A percentile compares a stretch with the other conserved stretches of the same genome.
Conservation (phyloP, 441 rosid species). For the Breynia disticha region DNA sequence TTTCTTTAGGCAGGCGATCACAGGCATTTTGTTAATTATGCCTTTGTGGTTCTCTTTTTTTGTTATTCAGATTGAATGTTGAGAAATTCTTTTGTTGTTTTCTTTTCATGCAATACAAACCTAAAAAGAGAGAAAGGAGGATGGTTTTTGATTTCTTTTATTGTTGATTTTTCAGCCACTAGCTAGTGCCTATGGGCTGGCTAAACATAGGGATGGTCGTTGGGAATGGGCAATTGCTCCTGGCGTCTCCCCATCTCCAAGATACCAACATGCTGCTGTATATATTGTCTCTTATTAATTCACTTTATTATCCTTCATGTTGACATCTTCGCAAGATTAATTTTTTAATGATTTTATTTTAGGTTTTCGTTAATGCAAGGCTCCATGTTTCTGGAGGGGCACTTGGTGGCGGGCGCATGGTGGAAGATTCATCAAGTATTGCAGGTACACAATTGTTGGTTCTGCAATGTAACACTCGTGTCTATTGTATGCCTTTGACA, state of each 20-base stretch:
- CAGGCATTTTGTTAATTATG: no score
- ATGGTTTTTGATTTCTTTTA: neutral
- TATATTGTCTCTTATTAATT: constrained; percentile 23
- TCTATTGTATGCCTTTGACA: no score
- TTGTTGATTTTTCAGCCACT: constrained; percentile 60
- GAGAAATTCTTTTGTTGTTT: neutral
- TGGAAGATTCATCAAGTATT: constrained; percentile 95
- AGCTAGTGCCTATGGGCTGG: constrained; percentile 97
- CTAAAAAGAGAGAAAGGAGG: no score
- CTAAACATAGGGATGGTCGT: constrained; percentile 98
- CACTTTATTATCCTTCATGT: neutral
- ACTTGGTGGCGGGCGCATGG: constrained; percentile 99
- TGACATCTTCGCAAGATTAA: constrained; percentile 14
- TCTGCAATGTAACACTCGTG: neutral
- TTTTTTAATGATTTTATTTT: constrained; percentile 11
- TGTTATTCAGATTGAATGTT: neutral
- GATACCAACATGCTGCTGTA: constrained; percentile 99
- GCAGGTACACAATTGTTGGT: constrained; percentile 50
- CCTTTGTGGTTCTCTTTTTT: no score
- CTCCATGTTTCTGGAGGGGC: constrained; percentile 99
- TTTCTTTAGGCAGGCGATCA: no score
- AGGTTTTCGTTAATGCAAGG: constrained; percentile 97
- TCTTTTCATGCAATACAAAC: neutral
- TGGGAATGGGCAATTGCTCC: constrained; percentile 99
- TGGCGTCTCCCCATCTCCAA: constrained; percentile 93